Conservation (phyloP, 169 alveolate genomes). For the Cystoisospora suis region DNA sequence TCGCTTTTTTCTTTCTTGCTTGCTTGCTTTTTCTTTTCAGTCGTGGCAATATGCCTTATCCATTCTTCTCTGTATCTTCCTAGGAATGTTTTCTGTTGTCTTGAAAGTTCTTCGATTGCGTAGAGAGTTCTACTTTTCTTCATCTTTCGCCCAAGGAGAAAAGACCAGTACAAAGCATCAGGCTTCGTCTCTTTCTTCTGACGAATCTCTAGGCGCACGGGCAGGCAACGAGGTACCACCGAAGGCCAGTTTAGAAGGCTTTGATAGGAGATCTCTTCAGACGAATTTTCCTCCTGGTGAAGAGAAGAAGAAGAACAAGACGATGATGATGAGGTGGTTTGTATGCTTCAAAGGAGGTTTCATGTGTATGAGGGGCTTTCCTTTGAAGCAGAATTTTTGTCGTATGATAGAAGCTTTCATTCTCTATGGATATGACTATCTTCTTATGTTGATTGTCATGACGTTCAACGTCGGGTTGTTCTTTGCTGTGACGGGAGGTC, state of each 20-base stretch:
- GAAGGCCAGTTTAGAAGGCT: not conserved
- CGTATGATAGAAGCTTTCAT: slow-evolving; percentile 59
- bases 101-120: slow-evolving; percentile 32
- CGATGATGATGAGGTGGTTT: too few species aligned
- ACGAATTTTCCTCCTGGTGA: too few species aligned
- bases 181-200: too few species aligned
- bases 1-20: not conserved
- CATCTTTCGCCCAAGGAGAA: not conserved
- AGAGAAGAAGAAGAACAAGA: not conserved
- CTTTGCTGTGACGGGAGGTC: slow-evolving; percentile 41
- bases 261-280: too few species aligned
- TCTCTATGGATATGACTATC: slow-evolving; percentile 41
- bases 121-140: not conserved
- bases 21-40: not conserved
- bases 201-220: not conserved
- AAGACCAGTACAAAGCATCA: too few species aligned
- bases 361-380: too few species aligned
- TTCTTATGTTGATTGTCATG: slow-evolving; percentile 59
- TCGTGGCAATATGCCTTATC: slow-evolving; percentile 27
- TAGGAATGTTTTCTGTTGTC: slow-evolving; percentile 15
- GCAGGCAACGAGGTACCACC: not conserved
- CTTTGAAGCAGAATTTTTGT: slow-evolving; percentile 39
- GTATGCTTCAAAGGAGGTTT: too few species aligned
- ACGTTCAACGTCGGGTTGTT: slow-evolving; percentile 50
- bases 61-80: not conserved